phyloP scores from a whole-genome alignment of 208 protist genomes.

The Tritrichomonas foetus region DNA sequence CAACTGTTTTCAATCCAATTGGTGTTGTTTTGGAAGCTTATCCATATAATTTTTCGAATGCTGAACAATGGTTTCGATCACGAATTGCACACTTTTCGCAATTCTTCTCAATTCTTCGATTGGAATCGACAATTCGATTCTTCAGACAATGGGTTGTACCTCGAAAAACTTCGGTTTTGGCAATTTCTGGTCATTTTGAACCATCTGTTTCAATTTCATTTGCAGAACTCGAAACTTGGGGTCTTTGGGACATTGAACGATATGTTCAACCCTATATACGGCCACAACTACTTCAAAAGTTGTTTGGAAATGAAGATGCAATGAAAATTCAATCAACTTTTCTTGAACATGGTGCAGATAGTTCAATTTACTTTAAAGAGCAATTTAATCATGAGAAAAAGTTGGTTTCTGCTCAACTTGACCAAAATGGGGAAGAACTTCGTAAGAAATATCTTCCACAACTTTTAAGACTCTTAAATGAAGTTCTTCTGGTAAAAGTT shows the following conservation, averaged over 20 bases:
- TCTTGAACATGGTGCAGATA: neutral
- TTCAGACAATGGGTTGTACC: neutral
- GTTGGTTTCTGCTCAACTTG: neutral
- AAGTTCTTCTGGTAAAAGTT: neutral
- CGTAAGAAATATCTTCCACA: neutral
- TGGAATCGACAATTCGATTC: neutral
- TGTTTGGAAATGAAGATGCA: neutral
- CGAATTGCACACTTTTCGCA: neutral
- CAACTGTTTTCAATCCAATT: neutral
- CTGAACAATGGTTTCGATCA: neutral
- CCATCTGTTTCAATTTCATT: neutral
- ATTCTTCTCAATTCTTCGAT: neutral
- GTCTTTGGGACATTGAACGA: neutral
- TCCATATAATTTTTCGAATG: conserved; percentile 6
- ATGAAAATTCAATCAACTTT: neutral
- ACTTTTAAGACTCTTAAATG: neutral
- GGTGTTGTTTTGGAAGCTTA: neutral
- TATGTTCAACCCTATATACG: neutral
- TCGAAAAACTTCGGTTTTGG: neutral
- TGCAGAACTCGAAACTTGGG: neutral
- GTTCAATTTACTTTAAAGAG: neutral
- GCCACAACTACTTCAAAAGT: neutral
- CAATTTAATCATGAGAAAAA: neutral
- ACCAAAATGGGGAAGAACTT: neutral
- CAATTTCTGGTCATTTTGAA: neutral